A percentile compares a stretch with the other conserved stretches of the same genome.
Evolutionary conservation across 108 stramenopile genomes (phyloP).

Genomic region (Seminavis robusta): DNA sequence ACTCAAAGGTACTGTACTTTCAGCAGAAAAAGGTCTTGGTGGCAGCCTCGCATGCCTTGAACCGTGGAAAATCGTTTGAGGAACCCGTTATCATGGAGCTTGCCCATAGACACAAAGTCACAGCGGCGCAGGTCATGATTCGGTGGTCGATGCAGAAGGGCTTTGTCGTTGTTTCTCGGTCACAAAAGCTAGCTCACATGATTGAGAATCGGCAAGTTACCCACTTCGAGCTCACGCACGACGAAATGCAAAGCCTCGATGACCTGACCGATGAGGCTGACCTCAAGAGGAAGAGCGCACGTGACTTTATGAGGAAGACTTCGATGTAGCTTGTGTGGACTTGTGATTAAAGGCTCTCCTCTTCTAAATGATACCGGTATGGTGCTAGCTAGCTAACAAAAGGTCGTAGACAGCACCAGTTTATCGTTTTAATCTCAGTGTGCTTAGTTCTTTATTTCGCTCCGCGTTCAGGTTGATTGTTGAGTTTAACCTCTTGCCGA

Average conservation of each 20-base stretch:
- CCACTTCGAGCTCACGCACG: constrained; percentile 53
- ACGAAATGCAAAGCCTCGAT: constrained; percentile 68
- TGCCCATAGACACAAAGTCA: constrained; percentile 50
- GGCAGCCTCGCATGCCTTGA: constrained; percentile 60
- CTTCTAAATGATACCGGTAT: not conserved
- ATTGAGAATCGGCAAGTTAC: constrained; percentile 66
- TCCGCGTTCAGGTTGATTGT: no score
- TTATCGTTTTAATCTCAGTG: no score
- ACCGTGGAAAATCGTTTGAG: constrained; percentile 52
- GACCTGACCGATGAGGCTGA: constrained; percentile 49
- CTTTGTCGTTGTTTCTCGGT: constrained; percentile 71
- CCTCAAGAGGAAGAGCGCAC: constrained; percentile 20
- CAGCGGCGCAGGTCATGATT: constrained; percentile 82
- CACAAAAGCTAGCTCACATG: constrained; percentile 58
- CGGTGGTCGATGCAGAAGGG: constrained; percentile 84
- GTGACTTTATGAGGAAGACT: constrained; percentile 36
- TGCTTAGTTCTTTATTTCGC: no score
- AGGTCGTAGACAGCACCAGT: no score
- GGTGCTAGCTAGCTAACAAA: constrained; percentile 1
- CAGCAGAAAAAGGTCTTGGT: constrained; percentile 43
- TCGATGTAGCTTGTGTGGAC: no score
- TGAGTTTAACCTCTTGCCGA: no score
- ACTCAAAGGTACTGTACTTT: constrained; percentile 80
- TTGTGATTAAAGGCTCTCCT: not conserved
- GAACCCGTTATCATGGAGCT: constrained; percentile 44